These are phyloP conservation scores for Rosa hybrid DNA, from an alignment of 331 rosid genomes.

Conservation along the genomic window DNA sequence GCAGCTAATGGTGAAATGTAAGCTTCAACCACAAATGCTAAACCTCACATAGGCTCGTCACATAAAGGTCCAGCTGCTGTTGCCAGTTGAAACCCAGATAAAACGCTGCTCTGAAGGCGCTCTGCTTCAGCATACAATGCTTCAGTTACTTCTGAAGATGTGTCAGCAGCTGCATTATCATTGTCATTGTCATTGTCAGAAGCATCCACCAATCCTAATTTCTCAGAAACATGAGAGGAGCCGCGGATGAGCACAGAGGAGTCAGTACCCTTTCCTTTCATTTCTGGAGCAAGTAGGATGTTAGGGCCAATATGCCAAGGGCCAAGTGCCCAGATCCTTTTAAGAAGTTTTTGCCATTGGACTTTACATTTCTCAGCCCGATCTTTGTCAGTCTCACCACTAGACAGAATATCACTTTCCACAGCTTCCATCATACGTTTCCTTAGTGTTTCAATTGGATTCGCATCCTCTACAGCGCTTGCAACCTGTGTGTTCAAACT, in stretches of 20 bases:
- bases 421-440: conserved; percentile 66
- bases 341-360: conserved; percentile 70
- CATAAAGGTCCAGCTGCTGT: conserved; percentile 44
- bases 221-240: conserved; percentile 49
- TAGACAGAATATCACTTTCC: conserved; percentile 49
- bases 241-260: conserved; percentile 54
- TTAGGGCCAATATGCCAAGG: conserved; percentile 74
- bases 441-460: conserved; percentile 47
- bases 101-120: conserved; percentile 65
- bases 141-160: conserved; percentile 43
- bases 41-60: conserved; percentile 87
- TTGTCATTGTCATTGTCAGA: background rate
- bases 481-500: conserved; percentile 48
- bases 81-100: conserved; percentile 78
- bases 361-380: conserved; percentile 51
- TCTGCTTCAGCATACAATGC: conserved; percentile 51
- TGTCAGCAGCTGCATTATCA: conserved; percentile 21
- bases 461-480: conserved; percentile 37
- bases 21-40: conserved; percentile 75
- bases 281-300: conserved; percentile 59
- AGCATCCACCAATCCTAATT: conserved; percentile 51
- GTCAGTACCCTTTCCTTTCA: conserved; percentile 38
- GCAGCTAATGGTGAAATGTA: conserved; percentile 42
- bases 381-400: conserved; percentile 53
- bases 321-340: conserved; percentile 82